phyloP scores from a whole-genome alignment of 2,329 filamentous ascomycete species.

The Aspergillus persii region DNA sequence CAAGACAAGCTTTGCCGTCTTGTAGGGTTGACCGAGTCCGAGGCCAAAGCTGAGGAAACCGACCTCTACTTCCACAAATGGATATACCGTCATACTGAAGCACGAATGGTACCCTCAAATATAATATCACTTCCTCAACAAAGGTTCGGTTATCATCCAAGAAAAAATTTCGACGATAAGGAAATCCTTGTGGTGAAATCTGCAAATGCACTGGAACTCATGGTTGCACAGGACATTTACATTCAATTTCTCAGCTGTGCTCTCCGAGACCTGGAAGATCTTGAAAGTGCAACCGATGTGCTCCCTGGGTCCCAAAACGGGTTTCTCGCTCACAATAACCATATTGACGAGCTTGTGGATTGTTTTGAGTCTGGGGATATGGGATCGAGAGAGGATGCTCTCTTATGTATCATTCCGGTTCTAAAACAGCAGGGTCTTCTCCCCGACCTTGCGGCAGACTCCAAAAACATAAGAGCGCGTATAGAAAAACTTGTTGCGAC shows the following conservation, averaged over 20 bases:
- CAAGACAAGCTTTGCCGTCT: conserved; percentile 18
- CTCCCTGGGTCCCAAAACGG: conserved; percentile 11
- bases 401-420: conserved; percentile 32
- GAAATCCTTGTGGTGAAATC: conserved; percentile 25
- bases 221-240: conserved; percentile 37
- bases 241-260: conserved; percentile 26
- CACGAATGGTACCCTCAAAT: conserved; percentile 17
- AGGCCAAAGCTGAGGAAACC: conserved; percentile 21
- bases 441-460: conserved; percentile 24
- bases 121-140: conserved; percentile 16
- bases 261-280: conserved; percentile 5
- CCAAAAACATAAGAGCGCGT: conserved; percentile 3
- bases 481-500: conserved; percentile 5
- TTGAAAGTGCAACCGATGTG: conserved; percentile 20
- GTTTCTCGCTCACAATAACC: conserved; percentile 17
- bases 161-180: conserved; percentile 4
- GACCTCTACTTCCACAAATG: conserved; percentile 32
- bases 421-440: conserved; percentile 17
- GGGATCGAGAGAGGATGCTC: conserved; percentile 31
- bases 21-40: conserved; percentile 19
- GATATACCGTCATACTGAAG: conserved; percentile 28
- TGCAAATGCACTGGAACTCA: conserved; percentile 20
- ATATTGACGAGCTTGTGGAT: conserved; percentile 22
- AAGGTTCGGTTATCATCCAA: conserved; percentile 21
- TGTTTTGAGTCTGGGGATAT: conserved; percentile 24